A percentile compares a stretch with the other conserved stretches of the same genome.
These are phyloP conservation scores for Cryptococcus jaspeensis DNA, from an alignment of 1,284 basidiomycete species.

Conservation along the genomic window DNA sequence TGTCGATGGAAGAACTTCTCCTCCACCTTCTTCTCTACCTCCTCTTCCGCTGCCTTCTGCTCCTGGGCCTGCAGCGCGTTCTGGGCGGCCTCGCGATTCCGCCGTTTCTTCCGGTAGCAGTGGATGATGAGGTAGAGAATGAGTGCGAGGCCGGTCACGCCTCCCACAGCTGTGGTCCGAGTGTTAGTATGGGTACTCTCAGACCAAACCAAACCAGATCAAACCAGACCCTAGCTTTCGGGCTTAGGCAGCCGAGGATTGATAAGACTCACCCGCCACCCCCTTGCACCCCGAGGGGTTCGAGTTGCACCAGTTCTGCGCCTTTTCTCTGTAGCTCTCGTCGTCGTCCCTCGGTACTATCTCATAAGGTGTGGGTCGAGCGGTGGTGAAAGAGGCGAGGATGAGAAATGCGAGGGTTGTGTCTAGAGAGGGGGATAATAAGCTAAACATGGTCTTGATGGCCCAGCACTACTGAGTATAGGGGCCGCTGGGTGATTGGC, in stretches of 20 bases:
- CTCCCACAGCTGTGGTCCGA: too few species aligned
- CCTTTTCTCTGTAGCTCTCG: slow-evolving; percentile 2
- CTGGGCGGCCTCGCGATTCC: background rate
- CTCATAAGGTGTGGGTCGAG: background rate
- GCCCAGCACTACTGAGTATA: too few species aligned
- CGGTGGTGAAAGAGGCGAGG: background rate
- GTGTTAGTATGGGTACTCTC: too few species aligned
- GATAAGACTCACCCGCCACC: slow-evolving; percentile 2
- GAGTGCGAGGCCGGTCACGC: background rate
- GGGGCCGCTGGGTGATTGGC: too few species aligned
- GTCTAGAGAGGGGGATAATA: too few species aligned
- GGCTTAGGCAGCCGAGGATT: too few species aligned
- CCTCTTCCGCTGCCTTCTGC: background rate
- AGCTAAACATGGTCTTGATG: too few species aligned
- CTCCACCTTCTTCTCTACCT: background rate
- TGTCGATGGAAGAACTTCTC: slow-evolving; percentile 3
- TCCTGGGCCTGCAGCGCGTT: background rate
- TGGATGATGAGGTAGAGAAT: background rate
- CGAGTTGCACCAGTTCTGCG: slow-evolving; percentile 1
- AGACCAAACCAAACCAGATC: too few species aligned
- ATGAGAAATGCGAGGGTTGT: too few species aligned
- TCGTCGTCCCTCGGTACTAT: background rate
- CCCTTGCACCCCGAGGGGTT: slow-evolving; percentile 1
- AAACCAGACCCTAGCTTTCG: too few species aligned
- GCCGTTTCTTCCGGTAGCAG: background rate